These are phyloP conservation scores for Leptomonas pyrrhocoris DNA, from an alignment of 208 protist genomes.

Conservation along the genomic window DNA sequence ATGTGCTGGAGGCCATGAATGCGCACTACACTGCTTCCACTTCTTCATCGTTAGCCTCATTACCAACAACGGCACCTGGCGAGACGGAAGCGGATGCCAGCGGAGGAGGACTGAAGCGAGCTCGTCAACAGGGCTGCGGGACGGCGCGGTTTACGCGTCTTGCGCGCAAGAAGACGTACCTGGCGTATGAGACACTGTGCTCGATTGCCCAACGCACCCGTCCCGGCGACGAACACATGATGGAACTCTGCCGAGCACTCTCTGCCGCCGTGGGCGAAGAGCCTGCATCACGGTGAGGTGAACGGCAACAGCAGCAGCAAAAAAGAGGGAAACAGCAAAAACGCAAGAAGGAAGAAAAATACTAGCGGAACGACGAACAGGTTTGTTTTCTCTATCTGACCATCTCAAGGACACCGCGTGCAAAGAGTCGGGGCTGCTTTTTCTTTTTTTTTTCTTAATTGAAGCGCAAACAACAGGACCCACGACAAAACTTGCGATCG, in stretches of 20 bases:
- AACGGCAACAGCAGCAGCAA: not conserved
- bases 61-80: not conserved
- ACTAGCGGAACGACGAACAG: not conserved
- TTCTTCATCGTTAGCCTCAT: not conserved
- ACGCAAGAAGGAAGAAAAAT: not conserved
- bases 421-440: too few relatives aligned
- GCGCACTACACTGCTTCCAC: not conserved
- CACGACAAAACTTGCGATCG: not conserved
- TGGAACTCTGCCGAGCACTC: slow-evolving; percentile 30
- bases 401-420: too few relatives aligned
- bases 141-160: slow-evolving; percentile 41
- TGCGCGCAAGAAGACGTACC: slow-evolving; percentile 45
- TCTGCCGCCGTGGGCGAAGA: slow-evolving; percentile 29
- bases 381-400: too few relatives aligned
- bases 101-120: slow-evolving; percentile 1
- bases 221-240: slow-evolving; percentile 18
- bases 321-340: not conserved
- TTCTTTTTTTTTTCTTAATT: slow-evolving; percentile 6
- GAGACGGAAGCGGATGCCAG: not conserved
- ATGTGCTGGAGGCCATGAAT: slow-evolving; percentile 40
- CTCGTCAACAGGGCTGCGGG: not conserved
- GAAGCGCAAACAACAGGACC: not conserved
- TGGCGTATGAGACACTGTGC: slow-evolving; percentile 52
- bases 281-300: not conserved
- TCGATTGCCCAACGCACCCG: slow-evolving; percentile 34